phyloP scores from a whole-genome alignment of 31 red algal species.

The Pterothamnion heteromorphum region DNA sequence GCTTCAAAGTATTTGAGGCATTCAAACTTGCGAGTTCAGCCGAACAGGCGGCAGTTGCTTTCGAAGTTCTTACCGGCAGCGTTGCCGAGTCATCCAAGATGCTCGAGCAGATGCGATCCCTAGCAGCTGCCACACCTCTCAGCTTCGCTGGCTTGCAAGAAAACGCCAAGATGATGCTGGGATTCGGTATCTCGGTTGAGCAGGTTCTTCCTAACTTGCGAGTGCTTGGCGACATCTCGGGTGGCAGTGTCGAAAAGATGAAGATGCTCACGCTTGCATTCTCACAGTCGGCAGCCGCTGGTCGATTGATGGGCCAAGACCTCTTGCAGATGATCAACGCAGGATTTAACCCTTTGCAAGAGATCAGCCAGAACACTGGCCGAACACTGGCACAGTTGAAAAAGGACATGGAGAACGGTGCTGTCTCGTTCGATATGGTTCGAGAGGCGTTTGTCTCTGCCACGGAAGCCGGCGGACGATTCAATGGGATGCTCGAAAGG shows the following conservation, averaged over 20 bases:
- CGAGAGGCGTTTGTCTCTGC: not conserved
- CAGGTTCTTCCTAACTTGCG: not conserved
- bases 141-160: too few species aligned
- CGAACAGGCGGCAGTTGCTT: too few species aligned
- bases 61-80: too few species aligned
- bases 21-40: too few species aligned
- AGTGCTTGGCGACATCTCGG: not conserved
- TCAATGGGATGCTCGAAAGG: not conserved
- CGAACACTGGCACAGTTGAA: not conserved
- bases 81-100: too few species aligned
- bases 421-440: not conserved
- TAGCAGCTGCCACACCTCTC: too few species aligned
- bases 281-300: not conserved
- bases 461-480: not conserved
- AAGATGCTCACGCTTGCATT: not conserved
- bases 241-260: not conserved
- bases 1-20: too few species aligned
- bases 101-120: too few species aligned
- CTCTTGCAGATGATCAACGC: not conserved
- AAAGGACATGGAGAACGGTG: not conserved
- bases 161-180: not conserved
- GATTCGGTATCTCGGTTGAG: not conserved
- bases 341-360: slow-evolving; percentile 1
- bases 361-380: not conserved
- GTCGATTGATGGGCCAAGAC: not conserved